A percentile compares a stretch with the other conserved stretches of the same genome.
Evolutionary conservation across 805 yeast genomes (phyloP).

Genomic region (Dipodascus albidus): DNA sequence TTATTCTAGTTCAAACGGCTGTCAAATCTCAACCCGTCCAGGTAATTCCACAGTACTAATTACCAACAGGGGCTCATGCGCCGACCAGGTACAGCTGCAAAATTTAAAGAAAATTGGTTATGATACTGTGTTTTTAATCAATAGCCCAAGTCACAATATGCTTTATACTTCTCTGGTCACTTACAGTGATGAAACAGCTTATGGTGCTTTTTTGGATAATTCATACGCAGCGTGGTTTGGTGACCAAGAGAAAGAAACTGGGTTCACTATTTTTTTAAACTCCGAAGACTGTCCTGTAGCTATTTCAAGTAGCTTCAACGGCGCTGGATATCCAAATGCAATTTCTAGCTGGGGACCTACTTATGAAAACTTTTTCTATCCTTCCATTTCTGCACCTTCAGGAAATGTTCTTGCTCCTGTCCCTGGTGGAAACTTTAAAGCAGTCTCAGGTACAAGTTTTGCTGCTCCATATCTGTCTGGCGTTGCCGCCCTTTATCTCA

Average conservation of each 20-base stretch:
- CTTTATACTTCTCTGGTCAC: neutral
- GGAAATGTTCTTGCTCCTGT: slow-evolving; percentile 11
- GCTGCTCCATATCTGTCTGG: slow-evolving; percentile 16
- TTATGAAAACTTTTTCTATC: slow-evolving; percentile 14
- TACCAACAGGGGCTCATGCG: neutral
- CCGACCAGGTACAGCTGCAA: neutral
- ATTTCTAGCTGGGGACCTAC: slow-evolving; percentile 16
- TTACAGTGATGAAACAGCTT: neutral
- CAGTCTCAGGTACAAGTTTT: slow-evolving; percentile 13
- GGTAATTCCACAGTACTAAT: neutral
- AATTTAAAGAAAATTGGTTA: neutral
- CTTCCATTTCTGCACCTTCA: slow-evolving; percentile 17
- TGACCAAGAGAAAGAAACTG: neutral
- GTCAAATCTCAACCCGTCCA: neutral
- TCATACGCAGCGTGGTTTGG: neutral
- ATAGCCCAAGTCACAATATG: neutral
- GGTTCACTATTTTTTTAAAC: neutral
- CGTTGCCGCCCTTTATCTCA: slow-evolving; percentile 11
- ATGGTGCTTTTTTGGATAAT: neutral
- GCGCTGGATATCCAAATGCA: neutral
- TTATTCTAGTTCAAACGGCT: neutral
- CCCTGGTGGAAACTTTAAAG: slow-evolving; percentile 2
- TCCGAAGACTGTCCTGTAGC: neutral
- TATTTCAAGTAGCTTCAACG: neutral
- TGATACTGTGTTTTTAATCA: neutral